Conservation (phyloP, 768 basidiomycete species). For the Saitozyma podzolica region DNA sequence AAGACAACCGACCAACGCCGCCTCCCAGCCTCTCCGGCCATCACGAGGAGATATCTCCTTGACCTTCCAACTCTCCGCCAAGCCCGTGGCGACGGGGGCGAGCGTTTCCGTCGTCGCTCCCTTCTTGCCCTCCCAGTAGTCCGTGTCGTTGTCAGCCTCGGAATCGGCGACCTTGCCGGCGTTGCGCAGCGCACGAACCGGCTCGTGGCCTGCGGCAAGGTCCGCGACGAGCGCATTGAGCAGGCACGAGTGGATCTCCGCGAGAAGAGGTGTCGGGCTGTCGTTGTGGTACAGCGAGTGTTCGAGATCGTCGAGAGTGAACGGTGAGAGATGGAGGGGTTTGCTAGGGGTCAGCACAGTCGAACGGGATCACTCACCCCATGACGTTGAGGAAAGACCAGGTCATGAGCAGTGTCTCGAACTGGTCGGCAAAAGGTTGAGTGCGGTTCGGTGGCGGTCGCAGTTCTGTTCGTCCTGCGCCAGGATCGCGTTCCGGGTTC, state of each 20-base stretch:
- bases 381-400: constrained; percentile 96
- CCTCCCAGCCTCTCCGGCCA: constrained; percentile 47
- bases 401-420: constrained; percentile 82
- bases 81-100: constrained; percentile 20
- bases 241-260: constrained; percentile 83
- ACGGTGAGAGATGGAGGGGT: constrained; percentile 80
- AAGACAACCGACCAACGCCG: constrained; percentile 43
- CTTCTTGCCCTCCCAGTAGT: constrained; percentile 49
- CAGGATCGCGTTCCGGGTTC: constrained; percentile 27
- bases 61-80: constrained; percentile 32
- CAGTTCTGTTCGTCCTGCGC: constrained; percentile 33
- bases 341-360: constrained; percentile 58
- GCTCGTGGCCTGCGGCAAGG: constrained; percentile 21
- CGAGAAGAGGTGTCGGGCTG: constrained; percentile 71
- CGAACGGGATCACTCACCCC: constrained; percentile 61
- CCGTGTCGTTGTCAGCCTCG: constrained; percentile 33
- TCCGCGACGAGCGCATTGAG: constrained; percentile 83
- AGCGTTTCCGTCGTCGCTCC: constrained; percentile 46
- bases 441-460: constrained; percentile 33
- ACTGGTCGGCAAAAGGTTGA: constrained; percentile 54
- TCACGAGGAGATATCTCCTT: constrained; percentile 38
- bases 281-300: constrained; percentile 81
- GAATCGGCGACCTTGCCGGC: constrained; percentile 9
- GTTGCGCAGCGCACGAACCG: constrained; percentile 23
- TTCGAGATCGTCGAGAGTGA: constrained; percentile 92